Evolutionary conservation across 108 stramenopile genomes (phyloP).

Genomic region (Nannochloropsis salina): DNA sequence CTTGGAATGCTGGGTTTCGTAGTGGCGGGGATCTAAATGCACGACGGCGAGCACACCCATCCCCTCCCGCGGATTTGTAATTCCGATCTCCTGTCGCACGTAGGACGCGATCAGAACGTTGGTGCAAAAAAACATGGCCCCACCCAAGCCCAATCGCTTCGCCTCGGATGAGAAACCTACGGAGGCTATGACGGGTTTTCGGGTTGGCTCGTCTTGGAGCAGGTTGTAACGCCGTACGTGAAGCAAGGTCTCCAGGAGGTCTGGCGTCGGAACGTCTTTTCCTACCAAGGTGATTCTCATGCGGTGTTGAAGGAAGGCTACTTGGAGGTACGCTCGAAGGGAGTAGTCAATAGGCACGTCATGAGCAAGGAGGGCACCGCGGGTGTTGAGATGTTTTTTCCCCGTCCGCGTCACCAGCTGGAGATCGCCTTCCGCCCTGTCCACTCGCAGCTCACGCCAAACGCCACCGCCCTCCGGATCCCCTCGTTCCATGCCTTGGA

Average conservation of each 20-base stretch:
- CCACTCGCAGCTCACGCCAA: constrained; percentile 3
- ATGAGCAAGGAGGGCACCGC: not conserved
- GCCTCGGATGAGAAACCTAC: not conserved
- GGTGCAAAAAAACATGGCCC: constrained; percentile 16
- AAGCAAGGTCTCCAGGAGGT: not conserved
- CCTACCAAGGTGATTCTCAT: not conserved
- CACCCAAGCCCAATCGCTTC: not conserved
- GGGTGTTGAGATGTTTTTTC: not conserved
- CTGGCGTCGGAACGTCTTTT: not conserved
- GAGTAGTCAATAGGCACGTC: not conserved
- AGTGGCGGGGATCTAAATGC: not conserved
- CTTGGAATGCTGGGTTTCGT: not conserved
- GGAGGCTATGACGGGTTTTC: constrained; percentile 9
- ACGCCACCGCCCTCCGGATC: not conserved
- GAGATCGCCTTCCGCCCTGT: not conserved
- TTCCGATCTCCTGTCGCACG: not conserved
- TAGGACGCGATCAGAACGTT: not conserved
- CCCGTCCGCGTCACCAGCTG: not conserved
- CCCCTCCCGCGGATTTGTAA: constrained; percentile 11
- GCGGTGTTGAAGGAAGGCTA: not conserved
- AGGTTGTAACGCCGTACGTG: constrained; percentile 1
- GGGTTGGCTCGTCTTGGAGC: not conserved
- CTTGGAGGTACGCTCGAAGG: constrained; percentile 3
- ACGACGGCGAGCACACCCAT: constrained; percentile 11
- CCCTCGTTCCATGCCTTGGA: not conserved